Percentiles rank a stretch among this genome's conserved stretches.
Evolutionary conservation across 768 basidiomycete genomes (phyloP).

Genomic region (Pholiota microspora): DNA sequence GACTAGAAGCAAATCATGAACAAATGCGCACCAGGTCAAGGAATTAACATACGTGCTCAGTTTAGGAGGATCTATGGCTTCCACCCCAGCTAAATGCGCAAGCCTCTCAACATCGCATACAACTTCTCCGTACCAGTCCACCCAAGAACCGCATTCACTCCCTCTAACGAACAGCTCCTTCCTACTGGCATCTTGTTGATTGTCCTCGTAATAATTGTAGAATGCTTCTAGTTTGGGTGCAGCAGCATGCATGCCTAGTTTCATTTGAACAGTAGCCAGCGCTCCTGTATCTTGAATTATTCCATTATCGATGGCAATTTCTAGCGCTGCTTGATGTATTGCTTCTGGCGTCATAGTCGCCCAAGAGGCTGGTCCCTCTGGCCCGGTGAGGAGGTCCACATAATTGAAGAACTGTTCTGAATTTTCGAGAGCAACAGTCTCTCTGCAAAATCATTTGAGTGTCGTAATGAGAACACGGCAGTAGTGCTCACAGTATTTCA

Average conservation of each 20-base stretch:
- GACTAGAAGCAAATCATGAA: slow-evolving; percentile 12
- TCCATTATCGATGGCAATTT: slow-evolving; percentile 45
- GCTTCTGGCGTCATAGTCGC: slow-evolving; percentile 44
- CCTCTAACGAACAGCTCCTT: slow-evolving; percentile 11
- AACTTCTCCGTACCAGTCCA: slow-evolving; percentile 78
- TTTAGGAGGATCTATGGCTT: slow-evolving; percentile 43
- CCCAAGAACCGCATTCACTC: slow-evolving; percentile 65
- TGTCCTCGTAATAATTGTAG: slow-evolving; percentile 64
- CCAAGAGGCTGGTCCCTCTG: slow-evolving; percentile 35
- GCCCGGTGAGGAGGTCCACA: slow-evolving; percentile 61
- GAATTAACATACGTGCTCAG: slow-evolving; percentile 26
- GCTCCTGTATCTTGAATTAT: slow-evolving; percentile 49
- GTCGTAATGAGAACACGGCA: neutral
- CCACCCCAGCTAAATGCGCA: slow-evolving; percentile 46
- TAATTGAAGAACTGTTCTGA: slow-evolving; percentile 74
- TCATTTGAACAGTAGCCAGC: slow-evolving; percentile 61
- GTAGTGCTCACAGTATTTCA: slow-evolving; percentile 56
- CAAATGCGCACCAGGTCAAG: neutral
- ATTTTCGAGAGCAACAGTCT: slow-evolving; percentile 75
- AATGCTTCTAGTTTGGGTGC: slow-evolving; percentile 84
- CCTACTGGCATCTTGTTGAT: slow-evolving; percentile 25
- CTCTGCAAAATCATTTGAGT: slow-evolving; percentile 46
- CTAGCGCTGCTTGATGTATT: slow-evolving; percentile 51
- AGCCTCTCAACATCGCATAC: slow-evolving; percentile 68
- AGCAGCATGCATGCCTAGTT: slow-evolving; percentile 74